Conservation (phyloP, 164 flowering plant genomes). For the Liriodendron chinense region DNA sequence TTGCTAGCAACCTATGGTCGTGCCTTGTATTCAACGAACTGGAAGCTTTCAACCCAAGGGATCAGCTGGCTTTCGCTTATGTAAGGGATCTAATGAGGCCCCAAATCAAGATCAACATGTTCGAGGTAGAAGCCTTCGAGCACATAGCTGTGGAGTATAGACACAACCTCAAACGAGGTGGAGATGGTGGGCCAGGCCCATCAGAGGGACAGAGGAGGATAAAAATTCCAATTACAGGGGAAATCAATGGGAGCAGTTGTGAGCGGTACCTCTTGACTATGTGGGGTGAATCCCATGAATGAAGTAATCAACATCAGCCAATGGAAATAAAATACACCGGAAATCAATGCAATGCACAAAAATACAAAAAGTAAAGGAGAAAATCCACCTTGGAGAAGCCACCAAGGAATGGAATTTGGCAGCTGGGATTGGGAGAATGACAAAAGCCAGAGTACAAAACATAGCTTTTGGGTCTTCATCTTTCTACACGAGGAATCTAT, state of each 20-base stretch:
- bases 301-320: constrained; percentile 6
- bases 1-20: constrained; percentile 65
- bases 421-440: not conserved
- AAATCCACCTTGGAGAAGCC: constrained; percentile 1
- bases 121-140: constrained; percentile 84
- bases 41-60: constrained; percentile 90
- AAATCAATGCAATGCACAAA: not conserved
- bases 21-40: constrained; percentile 89
- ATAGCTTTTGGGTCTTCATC: not conserved
- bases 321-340: not conserved
- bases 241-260: constrained; percentile 37
- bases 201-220: constrained; percentile 10
- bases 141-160: constrained; percentile 72
- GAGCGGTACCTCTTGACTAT: constrained; percentile 43
- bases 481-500: not conserved
- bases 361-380: not conserved
- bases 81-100: constrained; percentile 83
- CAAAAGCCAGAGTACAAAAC: not conserved
- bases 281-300: constrained; percentile 63
- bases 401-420: not conserved
- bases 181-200: constrained; percentile 2
- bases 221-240: constrained; percentile 25
- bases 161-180: constrained; percentile 56
- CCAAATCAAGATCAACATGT: constrained; percentile 72
- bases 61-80: constrained; percentile 84